A percentile compares a stretch with the other conserved stretches of the same genome.
Conservation (phyloP, 2,329 filamentous ascomycete species). For the Pseudogymnoascus sp. region DNA sequence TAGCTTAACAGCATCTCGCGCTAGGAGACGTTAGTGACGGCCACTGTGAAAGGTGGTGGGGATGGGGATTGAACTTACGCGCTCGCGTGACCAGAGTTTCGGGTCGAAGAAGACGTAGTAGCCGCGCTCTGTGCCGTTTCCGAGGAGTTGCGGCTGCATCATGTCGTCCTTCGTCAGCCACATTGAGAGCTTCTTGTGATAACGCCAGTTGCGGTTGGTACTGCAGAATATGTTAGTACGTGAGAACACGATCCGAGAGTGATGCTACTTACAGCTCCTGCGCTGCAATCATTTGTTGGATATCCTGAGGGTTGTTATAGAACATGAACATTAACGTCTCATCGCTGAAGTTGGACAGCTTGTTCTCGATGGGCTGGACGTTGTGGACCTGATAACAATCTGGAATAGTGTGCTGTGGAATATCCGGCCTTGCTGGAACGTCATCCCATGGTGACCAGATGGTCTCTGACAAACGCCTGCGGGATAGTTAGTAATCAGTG, state of each 20-base stretch:
- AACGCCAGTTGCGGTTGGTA: slow-evolving; percentile 60
- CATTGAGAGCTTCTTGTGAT: slow-evolving; percentile 60
- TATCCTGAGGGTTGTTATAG: slow-evolving; percentile 58
- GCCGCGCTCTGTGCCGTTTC: slow-evolving; percentile 54
- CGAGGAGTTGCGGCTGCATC: slow-evolving; percentile 56
- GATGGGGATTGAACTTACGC: slow-evolving; percentile 41
- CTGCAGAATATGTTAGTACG: slow-evolving; percentile 32
- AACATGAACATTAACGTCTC: slow-evolving; percentile 66
- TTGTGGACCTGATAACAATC: slow-evolving; percentile 64
- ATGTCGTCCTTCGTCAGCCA: slow-evolving; percentile 65
- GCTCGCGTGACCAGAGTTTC: slow-evolving; percentile 55
- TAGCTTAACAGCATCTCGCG: slow-evolving; percentile 57
- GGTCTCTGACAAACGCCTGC: slow-evolving; percentile 47
- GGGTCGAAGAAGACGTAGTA: slow-evolving; percentile 64
- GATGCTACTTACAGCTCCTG: slow-evolving; percentile 49
- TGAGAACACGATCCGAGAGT: background rate
- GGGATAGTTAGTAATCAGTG: slow-evolving; percentile 16
- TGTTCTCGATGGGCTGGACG: slow-evolving; percentile 58
- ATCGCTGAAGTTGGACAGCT: slow-evolving; percentile 61
- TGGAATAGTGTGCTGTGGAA: slow-evolving; percentile 53
- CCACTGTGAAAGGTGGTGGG: background rate
- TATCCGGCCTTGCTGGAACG: slow-evolving; percentile 49
- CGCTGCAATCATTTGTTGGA: slow-evolving; percentile 58
- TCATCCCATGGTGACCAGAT: slow-evolving; percentile 58
- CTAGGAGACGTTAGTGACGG: slow-evolving; percentile 31